A percentile compares a stretch with the other conserved stretches of the same genome.
Evolutionary conservation across 2,329 filamentous ascomycete species (phyloP).

Genomic region (Botrytis pseudocinerea): DNA sequence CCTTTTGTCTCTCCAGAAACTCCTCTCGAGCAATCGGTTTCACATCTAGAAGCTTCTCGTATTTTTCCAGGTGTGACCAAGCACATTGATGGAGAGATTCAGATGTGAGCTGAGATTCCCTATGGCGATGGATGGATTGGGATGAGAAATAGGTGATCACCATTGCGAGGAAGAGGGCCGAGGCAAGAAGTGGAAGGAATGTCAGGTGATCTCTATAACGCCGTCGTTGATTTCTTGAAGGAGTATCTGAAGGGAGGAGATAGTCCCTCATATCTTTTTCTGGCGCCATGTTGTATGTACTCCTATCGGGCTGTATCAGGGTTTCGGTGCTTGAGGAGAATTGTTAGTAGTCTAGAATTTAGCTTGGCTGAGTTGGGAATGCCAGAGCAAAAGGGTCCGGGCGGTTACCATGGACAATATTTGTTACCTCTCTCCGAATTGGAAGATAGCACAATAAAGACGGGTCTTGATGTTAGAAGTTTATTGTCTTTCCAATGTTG

Average conservation of each 20-base stretch:
- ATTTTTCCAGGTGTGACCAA: slow-evolving; percentile 29
- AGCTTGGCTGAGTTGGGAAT: neutral
- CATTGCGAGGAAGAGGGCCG: neutral
- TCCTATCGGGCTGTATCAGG: neutral
- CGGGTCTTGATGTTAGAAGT: too few species aligned
- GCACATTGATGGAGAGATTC: slow-evolving; percentile 25
- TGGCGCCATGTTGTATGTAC: neutral
- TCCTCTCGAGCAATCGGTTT: slow-evolving; percentile 30
- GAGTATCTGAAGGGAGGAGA: neutral
- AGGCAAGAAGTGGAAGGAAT: neutral
- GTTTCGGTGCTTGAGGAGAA: neutral
- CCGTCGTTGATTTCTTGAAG: neutral
- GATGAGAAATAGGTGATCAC: neutral
- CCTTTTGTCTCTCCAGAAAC: slow-evolving; percentile 31
- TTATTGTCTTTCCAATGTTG: neutral
- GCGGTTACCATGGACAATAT: neutral
- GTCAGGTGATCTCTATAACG: neutral
- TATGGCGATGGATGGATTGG: neutral
- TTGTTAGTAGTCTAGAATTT: neutral
- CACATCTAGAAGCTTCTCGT: slow-evolving; percentile 32
- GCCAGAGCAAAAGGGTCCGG: neutral
- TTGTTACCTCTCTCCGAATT: neutral
- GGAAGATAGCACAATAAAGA: neutral
- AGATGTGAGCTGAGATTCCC: neutral
- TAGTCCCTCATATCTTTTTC: neutral